These are phyloP conservation scores for Choiromyces venosus DNA, from an alignment of 495 filamentous ascomycete species.

Conservation along the genomic window DNA sequence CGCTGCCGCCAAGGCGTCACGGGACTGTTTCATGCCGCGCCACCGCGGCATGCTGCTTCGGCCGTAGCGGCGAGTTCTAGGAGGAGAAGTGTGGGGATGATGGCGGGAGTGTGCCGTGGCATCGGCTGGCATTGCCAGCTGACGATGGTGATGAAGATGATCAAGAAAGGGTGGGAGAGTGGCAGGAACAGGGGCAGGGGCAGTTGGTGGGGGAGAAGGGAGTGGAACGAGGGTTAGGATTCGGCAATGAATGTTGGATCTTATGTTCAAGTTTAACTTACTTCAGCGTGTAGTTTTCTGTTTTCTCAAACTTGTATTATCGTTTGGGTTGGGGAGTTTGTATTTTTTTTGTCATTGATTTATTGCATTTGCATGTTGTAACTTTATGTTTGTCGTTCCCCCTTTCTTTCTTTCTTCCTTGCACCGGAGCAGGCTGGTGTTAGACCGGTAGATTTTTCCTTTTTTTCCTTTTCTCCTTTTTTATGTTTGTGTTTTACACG, in stretches of 20 bases:
- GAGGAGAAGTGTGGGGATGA: conserved; percentile 30
- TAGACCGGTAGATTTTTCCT: too few relatives aligned
- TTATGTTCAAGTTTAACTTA: background rate
- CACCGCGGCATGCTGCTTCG: conserved; percentile 26
- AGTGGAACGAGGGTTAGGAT: conserved; percentile 8
- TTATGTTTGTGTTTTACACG: too few relatives aligned
- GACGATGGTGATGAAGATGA: conserved; percentile 23
- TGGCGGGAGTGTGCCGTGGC: conserved; percentile 34
- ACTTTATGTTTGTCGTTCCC: too few relatives aligned
- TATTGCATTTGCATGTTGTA: conserved; percentile 3
- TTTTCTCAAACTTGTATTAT: conserved; percentile 10
- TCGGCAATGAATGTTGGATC: background rate
- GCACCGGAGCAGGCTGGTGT: too few relatives aligned
- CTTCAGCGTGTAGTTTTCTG: conserved; percentile 9
- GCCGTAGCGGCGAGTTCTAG: conserved; percentile 30
- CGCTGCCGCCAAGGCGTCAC: conserved; percentile 14
- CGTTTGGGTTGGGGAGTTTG: background rate
- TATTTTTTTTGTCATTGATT: conserved; percentile 14
- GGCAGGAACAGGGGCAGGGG: conserved; percentile 1
- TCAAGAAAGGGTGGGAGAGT: conserved; percentile 2
- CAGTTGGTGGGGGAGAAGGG: background rate
- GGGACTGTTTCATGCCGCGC: background rate
- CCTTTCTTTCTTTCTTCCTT: too few relatives aligned
- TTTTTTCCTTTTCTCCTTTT: too few relatives aligned
- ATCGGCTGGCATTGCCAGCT: conserved; percentile 29